A percentile compares a stretch with the other conserved stretches of the same genome.
phyloP scores from a whole-genome alignment of 2,329 filamentous ascomycete genomes.

The Cryphonectria nitschkei region DNA sequence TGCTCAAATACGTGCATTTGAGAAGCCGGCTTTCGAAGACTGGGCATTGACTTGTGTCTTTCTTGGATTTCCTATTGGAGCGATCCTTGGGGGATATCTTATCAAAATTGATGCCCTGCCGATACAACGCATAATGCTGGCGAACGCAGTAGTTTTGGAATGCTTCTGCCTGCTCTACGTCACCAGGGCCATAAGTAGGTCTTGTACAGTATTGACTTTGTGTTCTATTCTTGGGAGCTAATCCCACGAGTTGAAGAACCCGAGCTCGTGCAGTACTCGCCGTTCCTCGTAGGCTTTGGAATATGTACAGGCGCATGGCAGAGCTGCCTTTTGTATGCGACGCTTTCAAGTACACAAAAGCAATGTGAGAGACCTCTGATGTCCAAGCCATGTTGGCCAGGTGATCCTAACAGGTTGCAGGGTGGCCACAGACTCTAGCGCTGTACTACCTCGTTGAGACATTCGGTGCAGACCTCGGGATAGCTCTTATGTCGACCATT shows the following conservation, averaged over 20 bases:
- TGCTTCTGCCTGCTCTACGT: neutral
- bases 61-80: neutral
- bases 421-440: neutral
- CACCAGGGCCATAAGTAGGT: neutral
- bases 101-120: neutral
- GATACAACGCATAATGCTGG: neutral
- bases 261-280: neutral
- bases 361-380: neutral
- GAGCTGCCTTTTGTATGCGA: conserved; percentile 1
- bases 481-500: neutral
- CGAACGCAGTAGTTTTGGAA: neutral
- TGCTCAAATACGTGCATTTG: neutral
- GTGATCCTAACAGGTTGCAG: neutral
- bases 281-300: neutral
- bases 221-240: neutral
- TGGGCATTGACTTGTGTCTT: neutral
- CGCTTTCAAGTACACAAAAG: neutral
- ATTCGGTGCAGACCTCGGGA: neutral
- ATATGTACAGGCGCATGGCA: conserved; percentile 1
- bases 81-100: neutral
- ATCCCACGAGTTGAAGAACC: neutral
- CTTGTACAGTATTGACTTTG: neutral
- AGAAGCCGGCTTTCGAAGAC: neutral
- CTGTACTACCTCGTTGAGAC: neutral
- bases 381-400: neutral